Base-by-base conservation (phyloP, 2,329 filamentous ascomycete genomes). In the Chaetomium strumarium region DNA sequence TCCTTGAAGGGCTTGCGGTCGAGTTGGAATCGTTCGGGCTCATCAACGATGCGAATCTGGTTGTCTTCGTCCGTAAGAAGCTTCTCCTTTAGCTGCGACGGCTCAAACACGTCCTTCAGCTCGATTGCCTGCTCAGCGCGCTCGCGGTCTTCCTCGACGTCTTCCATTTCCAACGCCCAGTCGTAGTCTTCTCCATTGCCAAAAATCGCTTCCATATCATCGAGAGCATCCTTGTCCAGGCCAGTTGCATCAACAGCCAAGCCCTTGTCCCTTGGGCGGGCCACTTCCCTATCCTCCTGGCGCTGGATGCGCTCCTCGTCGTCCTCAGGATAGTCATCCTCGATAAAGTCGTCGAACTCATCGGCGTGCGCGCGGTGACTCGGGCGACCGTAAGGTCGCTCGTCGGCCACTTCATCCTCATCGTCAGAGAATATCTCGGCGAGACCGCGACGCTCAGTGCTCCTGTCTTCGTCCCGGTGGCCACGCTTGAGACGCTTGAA, bases 81-180 rank as follows among this genome's bases (percentile, higher is more conserved):
- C 71, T 90, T 92, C 71, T 99, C 93, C 52, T 86, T 85, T 37
- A 99, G 80, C 68, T 99, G 90, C 2, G 91, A 95, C 0, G 93
- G 93, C 70, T 99, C 93, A 64, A 99, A 99, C 46, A 99, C 92
- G 67, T 99, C 92, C 72, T 97, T 96, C 57, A 99, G 80, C 69
- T 96, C 90, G 39, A 97, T 82, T 41, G 85, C 85, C 63, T 91
- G 88, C 60, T 95, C 88, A 56, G 89, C 87, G 55, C 84, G 80
- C 59, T 87, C 78, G 52, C 86, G 83, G 44, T 88, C 84, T 59
- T 95, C 88, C 59, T 91, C 86, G 46, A 90, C 85, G 42, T 93
- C 88, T 68, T 97, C 91, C 64, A 92, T 77, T 48, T 92, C 87
- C 44, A 99, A 74, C 9, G 92, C 93, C 84, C 95, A 99, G 62